Evolutionary conservation across 2,329 filamentous ascomycete genomes (phyloP), one percentile per base, ranked within the genome.

Genomic region (Chaetomium strumarium): DNA sequence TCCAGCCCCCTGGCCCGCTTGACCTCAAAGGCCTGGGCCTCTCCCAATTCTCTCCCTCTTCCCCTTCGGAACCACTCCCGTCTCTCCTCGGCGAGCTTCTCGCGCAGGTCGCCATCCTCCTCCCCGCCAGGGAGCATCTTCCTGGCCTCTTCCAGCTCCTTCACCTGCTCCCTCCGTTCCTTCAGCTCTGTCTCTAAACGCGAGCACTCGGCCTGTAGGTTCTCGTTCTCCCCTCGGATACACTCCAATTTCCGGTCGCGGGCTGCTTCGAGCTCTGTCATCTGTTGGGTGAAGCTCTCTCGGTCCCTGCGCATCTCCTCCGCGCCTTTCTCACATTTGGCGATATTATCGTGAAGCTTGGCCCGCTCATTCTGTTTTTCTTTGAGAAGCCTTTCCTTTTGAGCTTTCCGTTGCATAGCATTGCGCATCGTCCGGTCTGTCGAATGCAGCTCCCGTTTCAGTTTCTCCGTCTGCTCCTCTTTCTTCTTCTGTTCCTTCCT

Each of bases 401-500:
- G 88, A 1, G 80, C 77, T 61, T 86, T 88, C 55, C 87, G 85
- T 58, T 86, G 88, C 65, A 95, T 86, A 1, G 88, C 86, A 5
- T 83, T 79, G 44, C 90, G 83, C 73, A 95, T 96, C 58, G 88
- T 78, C 49, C 89, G 83, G 67, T 95, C 90, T 6, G 91, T 82
- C 42, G 81, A 82, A 48, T 88, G 85, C 49, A 95, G 84, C 64
- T 92, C 85, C 57, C 86, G 86, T 63, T 87, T 89, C 49, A 96
- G 71, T 64, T 90, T 90, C 41, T 88, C 84, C 45, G 90, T 96
- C 46, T 85, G 87, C 63, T 95, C 90, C 59, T 97, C 92, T 67
- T 95, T 96, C 64, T 95, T 89, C 66, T 88, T 93, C 49, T 93
- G 76, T 17, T 84, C 78, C 56, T 85, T 84, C 62, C 80, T 85